Percentiles rank a stretch among this genome's conserved stretches.
These are phyloP conservation scores for Vitellaria paradoxa DNA, from an alignment of 179 eudicot genomes.

Conservation along the genomic window DNA sequence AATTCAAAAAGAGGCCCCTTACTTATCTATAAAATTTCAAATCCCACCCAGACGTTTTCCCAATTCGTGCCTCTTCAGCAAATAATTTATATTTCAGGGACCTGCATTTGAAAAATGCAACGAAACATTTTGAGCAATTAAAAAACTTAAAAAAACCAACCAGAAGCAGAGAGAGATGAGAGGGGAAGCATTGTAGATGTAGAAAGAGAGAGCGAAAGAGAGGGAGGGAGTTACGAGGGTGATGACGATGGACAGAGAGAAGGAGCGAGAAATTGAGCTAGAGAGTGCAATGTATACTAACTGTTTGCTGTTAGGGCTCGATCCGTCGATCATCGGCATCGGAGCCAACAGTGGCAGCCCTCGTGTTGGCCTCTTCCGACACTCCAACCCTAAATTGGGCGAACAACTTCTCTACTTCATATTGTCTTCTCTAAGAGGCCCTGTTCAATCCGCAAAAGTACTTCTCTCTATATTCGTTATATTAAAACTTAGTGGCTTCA, in stretches of 20 bases:
- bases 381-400: conserved; percentile 97
- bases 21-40: background rate
- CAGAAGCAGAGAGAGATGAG: conserved; percentile 2
- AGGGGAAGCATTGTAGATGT: background rate
- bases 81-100: conserved; percentile 9
- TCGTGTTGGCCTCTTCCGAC: conserved; percentile 88
- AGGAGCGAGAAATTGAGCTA: conserved; percentile 94
- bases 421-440: conserved; percentile 85
- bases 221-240: conserved; percentile 13
- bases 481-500: background rate
- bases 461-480: background rate
- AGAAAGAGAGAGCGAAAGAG: conserved; percentile 24
- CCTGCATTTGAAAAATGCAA: conserved; percentile 6
- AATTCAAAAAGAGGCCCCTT: conserved; percentile 1
- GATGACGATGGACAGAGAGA: conserved; percentile 95
- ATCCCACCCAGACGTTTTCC: background rate
- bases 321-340: conserved; percentile 78
- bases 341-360: conserved; percentile 61
- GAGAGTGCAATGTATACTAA: conserved; percentile 98
- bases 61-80: background rate
- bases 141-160: background rate
- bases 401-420: conserved; percentile 94
- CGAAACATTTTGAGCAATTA: conserved; percentile 6
- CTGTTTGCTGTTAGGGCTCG: conserved; percentile 81
- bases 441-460: conserved; percentile 85